Percentiles rank a stretch among this genome's conserved stretches.
phyloP scores from a whole-genome alignment of 495 filamentous ascomycete species.

The Viridothelium virens region DNA sequence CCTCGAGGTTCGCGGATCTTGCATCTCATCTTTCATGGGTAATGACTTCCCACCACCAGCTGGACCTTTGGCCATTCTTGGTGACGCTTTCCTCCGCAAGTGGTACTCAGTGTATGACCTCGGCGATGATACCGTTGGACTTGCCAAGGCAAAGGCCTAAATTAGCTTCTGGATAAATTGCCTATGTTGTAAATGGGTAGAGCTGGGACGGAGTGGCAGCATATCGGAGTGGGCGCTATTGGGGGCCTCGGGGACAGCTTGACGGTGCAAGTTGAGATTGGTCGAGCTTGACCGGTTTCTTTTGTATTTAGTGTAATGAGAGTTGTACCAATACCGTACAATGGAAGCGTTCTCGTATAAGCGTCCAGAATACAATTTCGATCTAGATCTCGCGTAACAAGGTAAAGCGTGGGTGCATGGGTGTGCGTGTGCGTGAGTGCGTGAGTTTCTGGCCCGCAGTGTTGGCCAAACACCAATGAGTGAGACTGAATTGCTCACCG shows the following conservation, averaged over 20 bases:
- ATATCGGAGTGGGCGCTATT: not conserved
- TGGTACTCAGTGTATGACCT: conserved; percentile 98
- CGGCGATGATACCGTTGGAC: conserved; percentile 72
- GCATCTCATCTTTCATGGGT: conserved; percentile 95
- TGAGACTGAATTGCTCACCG: not conserved
- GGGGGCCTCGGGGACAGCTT: not conserved
- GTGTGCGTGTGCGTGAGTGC: not conserved
- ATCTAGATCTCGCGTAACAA: not conserved
- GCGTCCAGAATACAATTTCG: no score
- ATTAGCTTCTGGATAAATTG: not conserved
- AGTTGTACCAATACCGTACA: not conserved
- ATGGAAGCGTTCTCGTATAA: not conserved
- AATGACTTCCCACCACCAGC: conserved; percentile 92
- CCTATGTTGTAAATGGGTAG: not conserved
- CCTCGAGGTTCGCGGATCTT: conserved; percentile 87
- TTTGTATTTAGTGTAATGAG: conserved; percentile 1
- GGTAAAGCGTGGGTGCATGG: not conserved
- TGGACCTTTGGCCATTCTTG: conserved; percentile 90
- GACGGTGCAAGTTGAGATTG: not conserved
- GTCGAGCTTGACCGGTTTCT: not conserved
- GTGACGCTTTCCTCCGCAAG: conserved; percentile 92
- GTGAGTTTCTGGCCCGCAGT: no score
- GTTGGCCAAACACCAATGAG: not conserved
- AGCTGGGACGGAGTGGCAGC: not conserved
- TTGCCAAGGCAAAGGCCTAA: conserved; percentile 65